Conservation (phyloP, 805 yeast genomes). For the Cyberlindnera sargentensis region DNA sequence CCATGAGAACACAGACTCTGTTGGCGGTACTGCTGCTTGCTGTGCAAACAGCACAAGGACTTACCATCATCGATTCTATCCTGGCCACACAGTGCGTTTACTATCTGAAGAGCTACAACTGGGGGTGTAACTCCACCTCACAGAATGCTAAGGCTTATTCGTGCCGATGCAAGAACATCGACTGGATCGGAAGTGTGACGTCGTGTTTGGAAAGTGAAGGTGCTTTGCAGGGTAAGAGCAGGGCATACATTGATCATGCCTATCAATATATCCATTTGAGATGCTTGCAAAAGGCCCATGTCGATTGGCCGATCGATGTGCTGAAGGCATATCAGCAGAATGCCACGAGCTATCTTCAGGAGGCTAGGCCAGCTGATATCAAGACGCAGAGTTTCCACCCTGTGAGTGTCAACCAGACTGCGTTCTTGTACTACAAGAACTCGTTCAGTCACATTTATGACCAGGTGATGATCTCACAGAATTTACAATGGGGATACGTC, state of each 20-base stretch:
- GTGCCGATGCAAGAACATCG: slow-evolving; percentile 35
- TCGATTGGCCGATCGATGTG: slow-evolving; percentile 28
- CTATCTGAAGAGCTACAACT: slow-evolving; percentile 31
- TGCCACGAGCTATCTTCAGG: slow-evolving; percentile 28
- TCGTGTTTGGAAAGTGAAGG: slow-evolving; percentile 33
- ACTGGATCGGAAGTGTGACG: slow-evolving; percentile 39
- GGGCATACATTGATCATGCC: slow-evolving; percentile 30
- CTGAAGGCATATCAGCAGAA: slow-evolving; percentile 28
- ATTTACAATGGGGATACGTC: slow-evolving; percentile 40
- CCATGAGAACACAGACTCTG: neutral
- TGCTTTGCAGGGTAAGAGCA: slow-evolving; percentile 11
- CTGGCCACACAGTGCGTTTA: slow-evolving; percentile 36
- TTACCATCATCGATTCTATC: slow-evolving; percentile 29
- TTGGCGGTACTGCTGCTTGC: neutral
- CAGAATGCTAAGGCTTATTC: slow-evolving; percentile 28
- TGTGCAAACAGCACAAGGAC: slow-evolving; percentile 1
- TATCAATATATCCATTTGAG: slow-evolving; percentile 31
- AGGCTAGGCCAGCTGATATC: slow-evolving; percentile 23
- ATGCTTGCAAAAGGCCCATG: slow-evolving; percentile 29
- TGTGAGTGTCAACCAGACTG: slow-evolving; percentile 25
- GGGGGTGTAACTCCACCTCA: slow-evolving; percentile 35
- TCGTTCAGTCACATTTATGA: slow-evolving; percentile 32
- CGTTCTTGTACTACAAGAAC: slow-evolving; percentile 26
- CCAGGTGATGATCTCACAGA: slow-evolving; percentile 32
- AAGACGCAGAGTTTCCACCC: slow-evolving; percentile 25